These are phyloP conservation scores for Entomortierella beljakovae DNA, from an alignment of 192 early-diverging fungal species.

Conservation along the genomic window DNA sequence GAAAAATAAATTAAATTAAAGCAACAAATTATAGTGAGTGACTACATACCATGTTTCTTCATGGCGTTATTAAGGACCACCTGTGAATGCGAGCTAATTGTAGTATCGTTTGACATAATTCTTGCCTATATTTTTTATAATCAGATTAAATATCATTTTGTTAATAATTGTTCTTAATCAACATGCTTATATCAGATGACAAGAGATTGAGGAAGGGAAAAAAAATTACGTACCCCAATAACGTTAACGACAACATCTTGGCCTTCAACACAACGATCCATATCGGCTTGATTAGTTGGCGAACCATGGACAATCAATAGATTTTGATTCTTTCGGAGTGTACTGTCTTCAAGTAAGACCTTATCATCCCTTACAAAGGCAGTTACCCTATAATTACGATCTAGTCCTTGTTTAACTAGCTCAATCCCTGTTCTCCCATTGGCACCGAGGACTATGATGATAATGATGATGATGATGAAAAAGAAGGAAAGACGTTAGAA, in stretches of 20 bases:
- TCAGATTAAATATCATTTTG: no score
- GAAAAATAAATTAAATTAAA: slow-evolving; percentile 2
- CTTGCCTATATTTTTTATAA: slow-evolving; percentile 41
- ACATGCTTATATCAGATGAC: no score
- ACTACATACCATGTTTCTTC: slow-evolving; percentile 47
- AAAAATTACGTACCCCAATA: slow-evolving; percentile 29
- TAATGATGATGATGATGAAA: background rate
- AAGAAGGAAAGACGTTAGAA: background rate
- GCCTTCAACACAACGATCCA: slow-evolving; percentile 55
- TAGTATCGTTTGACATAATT: slow-evolving; percentile 37
- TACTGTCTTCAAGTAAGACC: slow-evolving; percentile 26
- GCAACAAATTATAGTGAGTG: background rate
- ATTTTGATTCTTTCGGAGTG: slow-evolving; percentile 52
- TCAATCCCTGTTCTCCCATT: slow-evolving; percentile 52
- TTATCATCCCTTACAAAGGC: slow-evolving; percentile 53
- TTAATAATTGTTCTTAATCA: no score
- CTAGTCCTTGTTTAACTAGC: slow-evolving; percentile 53
- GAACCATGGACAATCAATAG: slow-evolving; percentile 53
- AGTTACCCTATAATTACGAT: slow-evolving; percentile 49
- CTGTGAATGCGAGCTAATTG: slow-evolving; percentile 46
- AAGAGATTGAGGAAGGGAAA: no score
- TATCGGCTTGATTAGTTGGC: slow-evolving; percentile 35
- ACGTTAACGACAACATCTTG: slow-evolving; percentile 58
- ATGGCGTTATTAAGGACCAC: slow-evolving; percentile 46
- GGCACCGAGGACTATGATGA: slow-evolving; percentile 47